These are phyloP conservation scores for Adiantum capillusveneris DNA, from an alignment of 75 land plant species.

Conservation along the genomic window DNA sequence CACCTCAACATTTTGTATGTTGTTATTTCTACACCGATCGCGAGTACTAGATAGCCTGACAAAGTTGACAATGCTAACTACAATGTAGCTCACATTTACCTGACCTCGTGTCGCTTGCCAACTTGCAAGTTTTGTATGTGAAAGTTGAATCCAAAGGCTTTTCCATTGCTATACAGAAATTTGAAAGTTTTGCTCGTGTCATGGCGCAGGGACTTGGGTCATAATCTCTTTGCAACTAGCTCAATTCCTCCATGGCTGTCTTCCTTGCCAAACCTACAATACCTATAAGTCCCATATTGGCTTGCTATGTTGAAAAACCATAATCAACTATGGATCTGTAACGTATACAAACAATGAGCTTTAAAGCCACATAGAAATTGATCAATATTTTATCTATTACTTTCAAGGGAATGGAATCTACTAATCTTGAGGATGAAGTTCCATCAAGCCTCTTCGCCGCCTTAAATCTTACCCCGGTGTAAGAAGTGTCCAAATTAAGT, in stretches of 20 bases:
- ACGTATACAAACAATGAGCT: not conserved
- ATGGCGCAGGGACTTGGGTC: slow-evolving; percentile 8
- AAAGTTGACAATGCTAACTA: not conserved
- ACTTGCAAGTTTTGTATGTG: slow-evolving; percentile 10
- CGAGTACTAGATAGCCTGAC: not conserved
- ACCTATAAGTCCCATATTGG: no score
- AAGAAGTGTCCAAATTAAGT: not conserved
- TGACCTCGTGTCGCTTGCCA: not conserved
- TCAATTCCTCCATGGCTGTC: slow-evolving; percentile 9
- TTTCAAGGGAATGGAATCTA: slow-evolving; percentile 6
- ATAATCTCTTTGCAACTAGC: slow-evolving; percentile 3
- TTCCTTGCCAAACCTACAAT: not conserved
- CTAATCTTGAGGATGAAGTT: slow-evolving; percentile 8
- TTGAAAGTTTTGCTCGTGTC: not conserved
- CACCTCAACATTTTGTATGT: slow-evolving; percentile 42
- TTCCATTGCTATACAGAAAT: not conserved
- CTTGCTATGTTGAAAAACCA: no score
- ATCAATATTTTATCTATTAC: not conserved
- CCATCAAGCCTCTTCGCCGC: slow-evolving; percentile 9
- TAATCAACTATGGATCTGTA: not conserved
- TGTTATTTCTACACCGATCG: slow-evolving; percentile 5
- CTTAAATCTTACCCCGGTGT: not conserved
- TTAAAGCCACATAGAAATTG: not conserved
- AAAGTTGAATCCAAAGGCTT: not conserved
- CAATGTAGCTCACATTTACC: slow-evolving; percentile 6